phyloP scores from a whole-genome alignment of 257 asterid species.

The Solanum etuberosum region DNA sequence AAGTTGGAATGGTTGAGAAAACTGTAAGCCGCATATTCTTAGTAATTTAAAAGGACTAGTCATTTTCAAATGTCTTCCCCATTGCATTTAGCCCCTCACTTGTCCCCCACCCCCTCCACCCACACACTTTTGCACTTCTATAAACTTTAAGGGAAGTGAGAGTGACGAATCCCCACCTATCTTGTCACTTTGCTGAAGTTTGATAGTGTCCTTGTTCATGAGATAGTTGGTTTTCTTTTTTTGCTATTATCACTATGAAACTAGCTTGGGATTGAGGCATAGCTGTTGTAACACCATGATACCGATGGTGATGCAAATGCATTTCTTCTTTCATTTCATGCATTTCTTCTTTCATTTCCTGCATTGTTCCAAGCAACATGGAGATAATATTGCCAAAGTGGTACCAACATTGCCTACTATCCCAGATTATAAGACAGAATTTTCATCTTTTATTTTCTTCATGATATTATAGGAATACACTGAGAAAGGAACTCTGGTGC shows the following conservation, averaged over 20 bases:
- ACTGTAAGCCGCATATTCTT: slow-evolving; percentile 36
- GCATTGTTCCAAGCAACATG: not conserved
- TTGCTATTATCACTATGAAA: not conserved
- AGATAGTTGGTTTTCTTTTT: not conserved
- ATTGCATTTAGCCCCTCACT: not conserved
- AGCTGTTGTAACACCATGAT: not conserved
- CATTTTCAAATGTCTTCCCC: not conserved
- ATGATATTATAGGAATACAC: slow-evolving; percentile 51
- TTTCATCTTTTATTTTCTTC: not conserved
- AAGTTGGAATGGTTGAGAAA: slow-evolving; percentile 84
- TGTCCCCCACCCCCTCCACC: not conserved
- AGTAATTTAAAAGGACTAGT: not conserved
- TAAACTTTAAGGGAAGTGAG: not conserved
- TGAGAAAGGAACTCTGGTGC: slow-evolving; percentile 63
- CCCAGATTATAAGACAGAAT: not conserved
- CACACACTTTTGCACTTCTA: not conserved
- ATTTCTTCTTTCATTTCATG: not conserved
- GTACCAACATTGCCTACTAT: not conserved
- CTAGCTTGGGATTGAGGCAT: not conserved
- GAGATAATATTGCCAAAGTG: not conserved
- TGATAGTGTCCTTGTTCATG: not conserved
- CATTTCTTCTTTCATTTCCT: not conserved
- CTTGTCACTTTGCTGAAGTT: not conserved
- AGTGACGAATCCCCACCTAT: not conserved
- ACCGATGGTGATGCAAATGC: not conserved